phyloP scores from a whole-genome alignment of 2,329 filamentous ascomycete genomes.

The Cladosporium halotolerans region DNA sequence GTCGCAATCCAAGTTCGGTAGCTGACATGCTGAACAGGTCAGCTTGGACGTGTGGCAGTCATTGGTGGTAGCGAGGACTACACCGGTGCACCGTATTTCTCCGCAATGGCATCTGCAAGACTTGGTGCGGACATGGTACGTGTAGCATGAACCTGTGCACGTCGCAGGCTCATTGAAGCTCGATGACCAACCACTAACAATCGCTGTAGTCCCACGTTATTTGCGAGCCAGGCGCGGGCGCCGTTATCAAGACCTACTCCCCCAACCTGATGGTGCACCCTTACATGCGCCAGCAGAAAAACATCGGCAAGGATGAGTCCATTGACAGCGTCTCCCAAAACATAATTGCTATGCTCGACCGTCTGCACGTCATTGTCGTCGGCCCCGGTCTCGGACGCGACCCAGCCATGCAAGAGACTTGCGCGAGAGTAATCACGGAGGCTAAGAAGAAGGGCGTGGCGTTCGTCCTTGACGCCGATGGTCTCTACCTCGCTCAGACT shows the following conservation, averaged over 20 bases:
- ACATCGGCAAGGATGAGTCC: constrained; percentile 48
- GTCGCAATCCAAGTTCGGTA: neutral
- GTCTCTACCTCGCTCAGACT: constrained; percentile 68
- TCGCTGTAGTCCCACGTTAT: constrained; percentile 74
- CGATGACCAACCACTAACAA: too few relatives aligned
- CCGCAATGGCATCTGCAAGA: constrained; percentile 88
- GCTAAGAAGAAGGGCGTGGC: constrained; percentile 67
- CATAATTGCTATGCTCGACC: constrained; percentile 73
- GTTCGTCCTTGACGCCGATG: constrained; percentile 88
- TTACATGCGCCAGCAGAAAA: constrained; percentile 73
- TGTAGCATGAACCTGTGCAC: neutral
- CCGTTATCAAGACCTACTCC: constrained; percentile 94
- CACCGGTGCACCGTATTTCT: constrained; percentile 96
- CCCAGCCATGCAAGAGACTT: constrained; percentile 80
- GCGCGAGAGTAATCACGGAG: constrained; percentile 68
- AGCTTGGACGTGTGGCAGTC: constrained; percentile 84
- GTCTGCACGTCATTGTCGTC: constrained; percentile 86
- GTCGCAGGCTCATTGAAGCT: neutral
- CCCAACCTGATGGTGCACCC: constrained; percentile 98
- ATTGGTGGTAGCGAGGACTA: constrained; percentile 96
- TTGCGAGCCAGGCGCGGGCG: constrained; percentile 77
- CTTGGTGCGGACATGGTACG: constrained; percentile 86
- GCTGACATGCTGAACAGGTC: constrained; percentile 51
- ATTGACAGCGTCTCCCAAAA: constrained; percentile 58
- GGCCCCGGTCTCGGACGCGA: constrained; percentile 90